Base-by-base conservation (phyloP, 148 eudicot genomes). In the Gaultheria prostrata region DNA sequence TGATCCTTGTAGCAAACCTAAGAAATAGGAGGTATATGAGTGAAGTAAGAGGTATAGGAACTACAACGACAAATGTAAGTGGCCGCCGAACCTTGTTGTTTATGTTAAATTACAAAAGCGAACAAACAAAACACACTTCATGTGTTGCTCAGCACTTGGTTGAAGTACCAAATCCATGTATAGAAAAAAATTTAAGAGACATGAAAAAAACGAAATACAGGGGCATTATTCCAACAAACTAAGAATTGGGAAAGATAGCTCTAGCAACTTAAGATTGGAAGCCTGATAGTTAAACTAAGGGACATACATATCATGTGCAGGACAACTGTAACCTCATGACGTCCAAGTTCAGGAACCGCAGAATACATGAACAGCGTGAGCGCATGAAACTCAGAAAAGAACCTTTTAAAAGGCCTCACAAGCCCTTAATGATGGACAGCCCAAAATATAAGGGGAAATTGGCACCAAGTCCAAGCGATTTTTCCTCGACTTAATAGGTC, bases 1-100 rank as follows among this genome's bases (percentile, higher is more conserved):
- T 83, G 82, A 83, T 76, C 32, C 71, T 65, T 33, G 3, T 26
- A 65, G 71, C 24, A 65, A 65, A 26, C 26, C 67, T 61, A 61
- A 21, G 24, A 61, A 61, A 61, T 61, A 61, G 21, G 67, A 24
- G 71, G 33, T 32, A 65, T 65, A 24, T 33, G 26, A 24, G 26
- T 24, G 32, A 24, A 32, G 4, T 35, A 35, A 35, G 39, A 35
- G 39, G 4, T 35, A 35, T 35, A 35, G 39, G 4, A 35, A 35
- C 39, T 35, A 35, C 39, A 65, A 33, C 32, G 32, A 65, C 71
- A 12, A 65, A 65, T 65, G 26, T 26, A 65, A n/a, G n/a, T n/a
- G n/a, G n/a, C n/a, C n/a, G n/a, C n/a, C n/a, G n/a, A n/a, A n/a
- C n/a, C n/a, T n/a, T n/a, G n/a, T n/a, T n/a, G n/a, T n/a, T n/a